These are phyloP conservation scores for Phlegmacium glaucopus DNA, from an alignment of 768 basidiomycete genomes.

Conservation along the genomic window DNA sequence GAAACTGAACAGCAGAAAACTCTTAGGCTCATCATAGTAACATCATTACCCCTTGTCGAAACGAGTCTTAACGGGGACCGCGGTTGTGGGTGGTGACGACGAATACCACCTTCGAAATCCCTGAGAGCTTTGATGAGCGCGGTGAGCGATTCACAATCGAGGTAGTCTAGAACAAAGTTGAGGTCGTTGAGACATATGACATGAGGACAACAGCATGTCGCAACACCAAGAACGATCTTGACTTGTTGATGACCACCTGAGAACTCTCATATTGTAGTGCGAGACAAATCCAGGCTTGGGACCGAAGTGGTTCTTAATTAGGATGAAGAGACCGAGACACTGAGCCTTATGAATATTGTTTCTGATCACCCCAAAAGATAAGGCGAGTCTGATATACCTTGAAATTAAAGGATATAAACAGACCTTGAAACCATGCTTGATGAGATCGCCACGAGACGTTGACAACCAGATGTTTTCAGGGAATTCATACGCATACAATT, in stretches of 20 bases:
- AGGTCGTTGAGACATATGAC: constrained; percentile 90
- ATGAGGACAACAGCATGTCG: constrained; percentile 99
- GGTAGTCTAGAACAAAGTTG: constrained; percentile 91
- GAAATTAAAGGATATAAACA: constrained; percentile 7
- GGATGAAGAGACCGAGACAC: constrained; percentile 92
- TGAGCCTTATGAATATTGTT: constrained; percentile 97
- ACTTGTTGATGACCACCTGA: constrained; percentile 99
- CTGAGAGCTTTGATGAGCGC: constrained; percentile 98
- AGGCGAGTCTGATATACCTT: neutral
- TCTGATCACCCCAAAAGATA: constrained; percentile 41
- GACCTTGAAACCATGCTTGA: constrained; percentile 96
- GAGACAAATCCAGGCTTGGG: constrained; percentile 98
- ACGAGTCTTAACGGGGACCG: too few species aligned
- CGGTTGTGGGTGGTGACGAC: constrained; percentile 97
- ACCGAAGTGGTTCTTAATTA: constrained; percentile 98
- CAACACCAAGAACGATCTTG: constrained; percentile 97
- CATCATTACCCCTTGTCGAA: too few species aligned
- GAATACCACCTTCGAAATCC: constrained; percentile 97
- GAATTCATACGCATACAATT: constrained; percentile 98
- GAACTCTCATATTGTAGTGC: constrained; percentile 98
- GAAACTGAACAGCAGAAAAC: too few species aligned
- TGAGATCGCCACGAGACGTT: constrained; percentile 93
- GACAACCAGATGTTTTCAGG: constrained; percentile 98
- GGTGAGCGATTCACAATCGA: constrained; percentile 98
- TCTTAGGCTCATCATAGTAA: too few species aligned